Base-by-base conservation (phyloP, 2,329 filamentous ascomycete species). In the Passalora sequoiae region DNA sequence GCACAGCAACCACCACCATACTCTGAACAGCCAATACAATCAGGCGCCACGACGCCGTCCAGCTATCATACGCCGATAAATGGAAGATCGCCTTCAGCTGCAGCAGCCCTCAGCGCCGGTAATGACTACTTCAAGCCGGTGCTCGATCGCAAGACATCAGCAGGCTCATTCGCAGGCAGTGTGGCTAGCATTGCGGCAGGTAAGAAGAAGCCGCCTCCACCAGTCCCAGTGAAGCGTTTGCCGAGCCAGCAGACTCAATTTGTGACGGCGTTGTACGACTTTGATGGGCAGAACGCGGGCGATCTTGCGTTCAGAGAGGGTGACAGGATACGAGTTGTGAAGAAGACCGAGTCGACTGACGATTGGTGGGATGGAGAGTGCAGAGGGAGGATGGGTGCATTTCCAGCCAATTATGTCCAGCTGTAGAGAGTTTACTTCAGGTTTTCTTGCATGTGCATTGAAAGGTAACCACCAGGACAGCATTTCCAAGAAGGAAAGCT, bases 331-430 rank as follows among this genome's bases (percentile, higher is more conserved):
- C 78, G 74, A 33, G 81, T 94, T 3, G 60, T 89, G 22, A 86
- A 86, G 69, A 87, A 84, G 69, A 92, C 87, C 2, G 76, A 79
- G 5, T 88, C 82, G 49, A 83, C 80, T 16, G 84, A 92, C 66
- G 87, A 92, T 61, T 94, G 87, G 86, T 94, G 87, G 87, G 78
- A 86, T 49, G 87, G 87, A 9, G 86, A 92, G 64, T 51, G 89
- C 10, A 71, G 72, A 29, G 86, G 86, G 0, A 63, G 71, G 19
- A 76, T 73, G 59, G 87, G 87, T 3, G 81, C 72, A 53, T 94
- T 94, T 61, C 87, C 87, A 1, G 87, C 87, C 5, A 94, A 94
- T 65, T 94, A 94, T 66, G 62, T 66, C 40, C 49, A 58, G 51
- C 28, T 63, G 37, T 58, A 38, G 40, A 22, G 32, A 28, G 31